These are phyloP conservation scores for Podila verticillata DNA, from an alignment of 192 early-diverging fungal genomes.

Conservation along the genomic window DNA sequence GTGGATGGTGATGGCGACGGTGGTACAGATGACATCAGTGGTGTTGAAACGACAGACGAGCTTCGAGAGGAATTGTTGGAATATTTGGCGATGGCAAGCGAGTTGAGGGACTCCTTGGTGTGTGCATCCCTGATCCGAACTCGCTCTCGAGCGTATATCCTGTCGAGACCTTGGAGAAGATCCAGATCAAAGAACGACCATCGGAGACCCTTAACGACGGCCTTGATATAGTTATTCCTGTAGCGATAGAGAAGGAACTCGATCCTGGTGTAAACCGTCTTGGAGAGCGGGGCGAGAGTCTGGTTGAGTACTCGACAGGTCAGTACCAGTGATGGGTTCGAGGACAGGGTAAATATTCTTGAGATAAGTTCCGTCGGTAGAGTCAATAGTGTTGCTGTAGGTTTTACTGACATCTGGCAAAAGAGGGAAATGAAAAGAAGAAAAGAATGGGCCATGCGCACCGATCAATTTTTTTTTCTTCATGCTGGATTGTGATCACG, in stretches of 20 bases:
- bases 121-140: not conserved
- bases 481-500: no score
- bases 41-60: not conserved
- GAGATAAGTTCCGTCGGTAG: conserved; percentile 28
- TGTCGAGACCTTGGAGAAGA: conserved; percentile 22
- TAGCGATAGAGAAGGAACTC: conserved; percentile 35
- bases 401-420: not conserved
- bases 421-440: no score
- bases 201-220: conserved; percentile 42
- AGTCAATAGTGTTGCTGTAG: conserved; percentile 7
- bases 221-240: conserved; percentile 48
- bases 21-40: not conserved
- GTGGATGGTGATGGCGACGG: not conserved
- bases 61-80: not conserved
- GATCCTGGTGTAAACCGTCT: conserved; percentile 23
- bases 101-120: not conserved
- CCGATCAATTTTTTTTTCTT: no score
- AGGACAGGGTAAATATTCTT: conserved; percentile 30
- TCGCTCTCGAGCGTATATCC: conserved; percentile 9
- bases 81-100: not conserved
- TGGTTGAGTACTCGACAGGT: conserved; percentile 22
- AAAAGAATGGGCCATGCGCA: no score
- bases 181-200: conserved; percentile 45
- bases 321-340: conserved; percentile 36
- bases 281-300: conserved; percentile 30